These are phyloP conservation scores for Sclerotiophoma versabilis DNA, from an alignment of 2,329 filamentous ascomycete genomes.

Conservation along the genomic window DNA sequence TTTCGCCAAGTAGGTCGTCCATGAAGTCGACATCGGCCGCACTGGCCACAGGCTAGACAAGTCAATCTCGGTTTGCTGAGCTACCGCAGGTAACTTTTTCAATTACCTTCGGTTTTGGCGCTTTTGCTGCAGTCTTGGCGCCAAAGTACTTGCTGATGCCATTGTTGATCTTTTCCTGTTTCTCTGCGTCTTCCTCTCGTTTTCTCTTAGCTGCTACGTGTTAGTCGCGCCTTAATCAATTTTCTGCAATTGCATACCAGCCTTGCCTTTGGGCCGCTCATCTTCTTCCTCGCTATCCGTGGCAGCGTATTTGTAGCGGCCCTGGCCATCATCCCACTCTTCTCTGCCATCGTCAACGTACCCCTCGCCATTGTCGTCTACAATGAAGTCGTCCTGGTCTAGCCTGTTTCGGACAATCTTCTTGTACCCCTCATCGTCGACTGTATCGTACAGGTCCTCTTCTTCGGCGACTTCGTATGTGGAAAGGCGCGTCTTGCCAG, in stretches of 20 bases:
- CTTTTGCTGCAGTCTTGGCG: constrained; percentile 69
- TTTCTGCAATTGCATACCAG: constrained; percentile 51
- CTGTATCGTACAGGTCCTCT: constrained; percentile 88
- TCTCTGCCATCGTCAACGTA: constrained; percentile 97
- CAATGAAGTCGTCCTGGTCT: constrained; percentile 95
- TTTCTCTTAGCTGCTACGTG: constrained; percentile 75
- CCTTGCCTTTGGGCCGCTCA: constrained; percentile 66
- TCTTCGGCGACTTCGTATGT: constrained; percentile 87
- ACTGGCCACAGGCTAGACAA: constrained; percentile 71
- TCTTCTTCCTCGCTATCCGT: constrained; percentile 76
- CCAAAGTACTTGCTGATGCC: constrained; percentile 96
- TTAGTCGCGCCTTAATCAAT: constrained; percentile 18
- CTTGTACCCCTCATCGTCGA: constrained; percentile 97
- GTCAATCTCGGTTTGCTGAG: constrained; percentile 25
- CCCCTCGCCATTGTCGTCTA: constrained; percentile 96
- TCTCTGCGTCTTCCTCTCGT: constrained; percentile 84
- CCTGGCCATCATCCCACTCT: constrained; percentile 71
- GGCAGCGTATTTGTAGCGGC: constrained; percentile 68
- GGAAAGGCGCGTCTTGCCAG: constrained; percentile 90
- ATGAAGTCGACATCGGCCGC: constrained; percentile 91
- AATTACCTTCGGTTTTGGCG: constrained; percentile 80
- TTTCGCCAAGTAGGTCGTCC: constrained; percentile 81
- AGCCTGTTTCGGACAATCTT: constrained; percentile 89
- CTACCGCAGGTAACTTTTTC: not conserved
- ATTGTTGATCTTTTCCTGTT: constrained; percentile 85